Conservation (phyloP, 495 filamentous ascomycete species). For the Neurospora sp. region DNA sequence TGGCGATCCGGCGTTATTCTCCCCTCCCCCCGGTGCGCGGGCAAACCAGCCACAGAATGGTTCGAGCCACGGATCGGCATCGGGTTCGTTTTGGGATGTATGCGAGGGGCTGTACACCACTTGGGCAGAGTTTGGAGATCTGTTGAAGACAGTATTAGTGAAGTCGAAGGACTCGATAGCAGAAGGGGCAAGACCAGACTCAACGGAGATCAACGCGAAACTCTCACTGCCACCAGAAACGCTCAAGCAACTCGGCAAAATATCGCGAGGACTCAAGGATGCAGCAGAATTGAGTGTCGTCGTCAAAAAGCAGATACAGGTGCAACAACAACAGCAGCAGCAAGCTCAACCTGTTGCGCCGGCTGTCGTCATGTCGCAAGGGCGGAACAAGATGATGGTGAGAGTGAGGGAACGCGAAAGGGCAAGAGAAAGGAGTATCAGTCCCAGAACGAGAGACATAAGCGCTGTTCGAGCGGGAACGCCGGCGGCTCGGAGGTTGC, state of each 20-base stretch:
- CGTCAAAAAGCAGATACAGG: constrained; percentile 1
- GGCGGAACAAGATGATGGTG: background rate
- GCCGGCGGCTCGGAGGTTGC: background rate
- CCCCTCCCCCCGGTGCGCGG: background rate
- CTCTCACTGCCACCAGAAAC: constrained; percentile 50
- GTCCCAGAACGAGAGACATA: background rate
- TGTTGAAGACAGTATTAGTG: constrained; percentile 45
- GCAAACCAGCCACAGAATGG: background rate
- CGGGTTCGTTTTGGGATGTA: constrained; percentile 66
- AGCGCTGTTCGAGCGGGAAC: background rate
- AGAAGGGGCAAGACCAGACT: background rate
- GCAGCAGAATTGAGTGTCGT: constrained; percentile 59
- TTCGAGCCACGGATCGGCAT: constrained; percentile 34
- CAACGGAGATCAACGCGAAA: background rate
- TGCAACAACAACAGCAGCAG: background rate
- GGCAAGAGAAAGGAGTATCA: background rate
- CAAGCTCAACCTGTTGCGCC: background rate
- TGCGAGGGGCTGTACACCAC: constrained; percentile 61
- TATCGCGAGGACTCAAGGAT: constrained; percentile 66
- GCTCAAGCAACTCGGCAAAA: constrained; percentile 54
- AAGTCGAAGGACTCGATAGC: constrained; percentile 31
- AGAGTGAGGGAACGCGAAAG: background rate
- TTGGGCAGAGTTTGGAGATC: constrained; percentile 60
- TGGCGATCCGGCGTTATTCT: constrained; percentile 54
- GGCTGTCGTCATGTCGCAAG: background rate